Conservation (phyloP, 768 basidiomycete species). For the Tricholoma sp. region DNA sequence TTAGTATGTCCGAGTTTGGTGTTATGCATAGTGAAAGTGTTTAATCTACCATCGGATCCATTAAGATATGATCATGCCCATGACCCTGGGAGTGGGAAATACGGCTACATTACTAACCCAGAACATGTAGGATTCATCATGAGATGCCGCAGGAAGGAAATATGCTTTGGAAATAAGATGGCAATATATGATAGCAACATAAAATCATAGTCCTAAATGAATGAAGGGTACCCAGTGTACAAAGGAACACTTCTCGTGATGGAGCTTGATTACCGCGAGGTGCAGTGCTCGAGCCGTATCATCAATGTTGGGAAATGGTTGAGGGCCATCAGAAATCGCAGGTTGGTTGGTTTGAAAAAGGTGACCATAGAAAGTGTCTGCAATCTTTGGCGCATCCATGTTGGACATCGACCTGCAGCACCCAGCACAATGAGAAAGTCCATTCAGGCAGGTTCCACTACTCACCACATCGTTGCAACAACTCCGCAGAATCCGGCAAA, state of each 20-base stretch:
- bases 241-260: not conserved
- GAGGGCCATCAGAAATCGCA: not conserved
- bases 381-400: conserved; percentile 1
- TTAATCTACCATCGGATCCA: too few species aligned
- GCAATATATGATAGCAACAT: too few species aligned
- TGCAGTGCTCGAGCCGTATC: not conserved
- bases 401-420: conserved; percentile 26
- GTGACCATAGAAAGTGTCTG: not conserved
- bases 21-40: too few species aligned
- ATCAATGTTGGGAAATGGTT: not conserved
- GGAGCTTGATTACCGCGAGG: not conserved
- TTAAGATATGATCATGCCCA: too few species aligned
- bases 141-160: too few species aligned
- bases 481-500: conserved; percentile 19
- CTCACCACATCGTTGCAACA: conserved; percentile 36
- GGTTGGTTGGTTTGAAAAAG: not conserved
- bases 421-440: not conserved
- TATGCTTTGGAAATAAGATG: too few species aligned
- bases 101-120: too few species aligned
- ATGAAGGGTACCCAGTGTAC: not conserved
- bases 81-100: too few species aligned
- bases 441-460: conserved; percentile 5
- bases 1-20: too few species aligned
- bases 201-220: not conserved
- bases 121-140: too few species aligned